These are phyloP conservation scores for Ilex asprella DNA, from an alignment of 257 asterid genomes.

Conservation along the genomic window DNA sequence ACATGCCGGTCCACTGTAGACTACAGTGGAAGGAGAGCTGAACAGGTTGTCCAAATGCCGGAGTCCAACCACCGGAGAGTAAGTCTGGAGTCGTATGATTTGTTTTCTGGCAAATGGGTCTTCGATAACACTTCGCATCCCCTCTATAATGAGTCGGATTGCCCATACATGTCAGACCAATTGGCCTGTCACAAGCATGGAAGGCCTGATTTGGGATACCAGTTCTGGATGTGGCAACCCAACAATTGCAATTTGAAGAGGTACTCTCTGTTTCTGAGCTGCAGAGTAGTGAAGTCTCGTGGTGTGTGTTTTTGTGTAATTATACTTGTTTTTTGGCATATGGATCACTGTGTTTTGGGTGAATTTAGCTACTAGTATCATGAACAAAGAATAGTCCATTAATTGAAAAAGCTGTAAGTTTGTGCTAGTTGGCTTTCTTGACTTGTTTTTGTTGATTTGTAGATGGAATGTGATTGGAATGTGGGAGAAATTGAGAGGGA, in stretches of 20 bases:
- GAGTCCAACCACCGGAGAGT: constrained; percentile 26
- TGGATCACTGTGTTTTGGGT: too few relatives aligned
- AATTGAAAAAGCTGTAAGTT: too few relatives aligned
- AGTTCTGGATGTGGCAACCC: constrained; percentile 92
- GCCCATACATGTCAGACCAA: constrained; percentile 92
- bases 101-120: constrained; percentile 85
- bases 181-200: constrained; percentile 83
- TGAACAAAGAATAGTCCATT: too few relatives aligned
- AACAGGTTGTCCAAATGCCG: constrained; percentile 20
- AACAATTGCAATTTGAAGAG: constrained; percentile 51
- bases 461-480: constrained; percentile 81
- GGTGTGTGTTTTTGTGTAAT: too few relatives aligned
- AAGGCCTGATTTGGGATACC: constrained; percentile 48
- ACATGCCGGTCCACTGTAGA: constrained; percentile 54
- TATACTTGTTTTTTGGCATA: too few relatives aligned
- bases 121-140: constrained; percentile 63
- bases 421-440: not conserved
- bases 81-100: constrained; percentile 37
- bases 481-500: constrained; percentile 95
- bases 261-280: constrained; percentile 6
- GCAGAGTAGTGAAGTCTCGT: not conserved
- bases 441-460: constrained; percentile 13
- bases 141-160: constrained; percentile 59
- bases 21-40: constrained; percentile 61
- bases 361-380: too few relatives aligned